phyloP scores from a whole-genome alignment of 2,329 filamentous ascomycete genomes.

The Lasiodiplodia gonubiensis region DNA sequence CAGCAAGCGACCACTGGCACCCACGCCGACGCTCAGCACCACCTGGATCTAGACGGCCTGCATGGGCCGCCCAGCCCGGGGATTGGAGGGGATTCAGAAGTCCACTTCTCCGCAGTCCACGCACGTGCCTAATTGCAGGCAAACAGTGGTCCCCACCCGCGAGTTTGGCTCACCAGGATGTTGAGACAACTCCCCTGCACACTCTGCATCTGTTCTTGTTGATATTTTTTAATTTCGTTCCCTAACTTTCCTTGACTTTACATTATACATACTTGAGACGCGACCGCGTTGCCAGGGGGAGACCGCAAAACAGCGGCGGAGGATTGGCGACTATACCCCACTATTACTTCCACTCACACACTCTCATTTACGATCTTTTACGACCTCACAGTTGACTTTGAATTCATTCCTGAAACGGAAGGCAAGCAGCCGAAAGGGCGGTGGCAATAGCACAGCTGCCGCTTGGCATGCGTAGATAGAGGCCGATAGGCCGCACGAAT shows the following conservation, averaged over 20 bases:
- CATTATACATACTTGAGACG: slow-evolving; percentile 21
- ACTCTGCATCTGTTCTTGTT: slow-evolving; percentile 14
- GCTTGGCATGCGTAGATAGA: slow-evolving; percentile 7
- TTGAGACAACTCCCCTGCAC: slow-evolving; percentile 23
- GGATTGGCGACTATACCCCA: slow-evolving; percentile 20
- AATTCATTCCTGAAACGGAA: neutral
- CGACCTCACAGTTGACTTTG: slow-evolving; percentile 8
- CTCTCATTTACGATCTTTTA: slow-evolving; percentile 20
- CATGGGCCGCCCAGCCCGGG: neutral
- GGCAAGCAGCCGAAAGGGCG: neutral
- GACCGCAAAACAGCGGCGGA: slow-evolving; percentile 11
- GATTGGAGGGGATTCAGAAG: slow-evolving; percentile 12
- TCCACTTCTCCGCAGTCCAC: slow-evolving; percentile 11
- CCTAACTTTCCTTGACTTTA: slow-evolving; percentile 17
- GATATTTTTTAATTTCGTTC: slow-evolving; percentile 27
- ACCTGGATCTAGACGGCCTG: slow-evolving; percentile 25
- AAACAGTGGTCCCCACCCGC: neutral
- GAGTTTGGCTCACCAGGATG: slow-evolving; percentile 26
- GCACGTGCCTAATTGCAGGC: slow-evolving; percentile 21
- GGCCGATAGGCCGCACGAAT: neutral
- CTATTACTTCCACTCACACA: slow-evolving; percentile 12
- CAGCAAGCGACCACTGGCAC: slow-evolving; percentile 3
- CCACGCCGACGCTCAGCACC: slow-evolving; percentile 26
- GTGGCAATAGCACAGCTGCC: neutral
- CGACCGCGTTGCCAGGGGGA: slow-evolving; percentile 4